Base-by-base conservation (phyloP, 306 rosid genomes). In the Begonia loranthoides region DNA sequence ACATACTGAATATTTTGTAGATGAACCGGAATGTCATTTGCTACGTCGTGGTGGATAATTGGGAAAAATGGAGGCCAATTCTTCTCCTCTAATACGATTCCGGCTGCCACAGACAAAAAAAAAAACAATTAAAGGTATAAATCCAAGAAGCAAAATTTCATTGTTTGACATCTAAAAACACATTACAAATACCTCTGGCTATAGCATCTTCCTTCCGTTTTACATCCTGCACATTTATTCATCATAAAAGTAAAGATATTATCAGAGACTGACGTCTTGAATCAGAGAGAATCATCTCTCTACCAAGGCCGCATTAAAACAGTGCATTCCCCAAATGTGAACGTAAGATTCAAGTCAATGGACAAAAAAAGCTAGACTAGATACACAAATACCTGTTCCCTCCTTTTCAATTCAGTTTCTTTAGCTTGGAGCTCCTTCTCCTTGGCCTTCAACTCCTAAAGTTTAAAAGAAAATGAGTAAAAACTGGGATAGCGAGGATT, bases 11-110 rank as follows among this genome's bases (percentile, higher is more conserved):
- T 59, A 71, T 66, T 83, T 61, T 86, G 99, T 34, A 86, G 87
- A 72, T 92, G 99, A 57, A 92, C 63, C 15, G 99, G 99, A 70
- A 86, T 86, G 67, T 92, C 99, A 22, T 72, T 83, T 33, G 70
- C 73, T 80, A 90, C 83, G 75, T 92, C 81, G 63, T 92, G 88
- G 68, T 92, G 99, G 68, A 92, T 86, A 61, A 92, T n/a, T 53
- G 96, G 99, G 2, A 67, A 76, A 74, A 82, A 86, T 22, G 96
- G 93, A 39, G 99, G 96, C 94, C 94, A 92, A 50, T 80, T 92
- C 71, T 92, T 92, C 51, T 86, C 95, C 77, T 80, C 92, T 58
- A 78, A 62, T 15, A 75, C 74, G 67, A 82, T 61, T 55, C 96
- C 96, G 69, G 88, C 96, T 92, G 93, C 68, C 50, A 63, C 67